Evolutionary conservation across 2,329 filamentous ascomycete species (phyloP).

Genomic region (Fusarium brachygibbosum): DNA sequence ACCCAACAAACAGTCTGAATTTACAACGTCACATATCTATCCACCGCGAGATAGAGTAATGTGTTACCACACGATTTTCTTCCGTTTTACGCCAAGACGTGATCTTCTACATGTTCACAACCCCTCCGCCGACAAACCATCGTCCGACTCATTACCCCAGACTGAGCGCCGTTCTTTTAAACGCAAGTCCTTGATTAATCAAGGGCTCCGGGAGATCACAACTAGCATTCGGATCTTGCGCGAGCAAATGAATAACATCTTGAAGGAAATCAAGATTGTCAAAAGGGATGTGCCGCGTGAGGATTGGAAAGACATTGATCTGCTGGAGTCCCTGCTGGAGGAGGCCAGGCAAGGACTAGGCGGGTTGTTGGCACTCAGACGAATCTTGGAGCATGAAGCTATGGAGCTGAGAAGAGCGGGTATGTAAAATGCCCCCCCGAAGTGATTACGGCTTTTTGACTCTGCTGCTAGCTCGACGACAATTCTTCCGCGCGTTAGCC

Average conservation of each 20-base stretch:
- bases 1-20: background rate
- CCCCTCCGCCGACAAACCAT: too few relatives aligned
- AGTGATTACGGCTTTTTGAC: background rate
- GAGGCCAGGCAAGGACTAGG: background rate
- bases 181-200: background rate
- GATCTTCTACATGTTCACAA: too few relatives aligned
- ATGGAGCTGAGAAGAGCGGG: background rate
- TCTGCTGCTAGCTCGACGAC: background rate
- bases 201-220: background rate
- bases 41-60: too few relatives aligned
- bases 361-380: background rate
- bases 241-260: background rate
- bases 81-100: too few relatives aligned
- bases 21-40: too few relatives aligned
- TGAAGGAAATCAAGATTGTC: background rate
- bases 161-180: background rate
- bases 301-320: background rate
- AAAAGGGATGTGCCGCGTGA: background rate
- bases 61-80: too few relatives aligned
- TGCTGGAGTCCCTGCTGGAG: background rate
- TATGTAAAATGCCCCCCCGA: fast-evolving
- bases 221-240: background rate
- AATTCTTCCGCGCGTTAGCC: background rate
- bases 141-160: fast-evolving
- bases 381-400: too few relatives aligned